A percentile compares a stretch with the other conserved stretches of the same genome.
phyloP scores from a whole-genome alignment of 352 stramenopile genomes.

The Chrysophaeum taylorii region DNA sequence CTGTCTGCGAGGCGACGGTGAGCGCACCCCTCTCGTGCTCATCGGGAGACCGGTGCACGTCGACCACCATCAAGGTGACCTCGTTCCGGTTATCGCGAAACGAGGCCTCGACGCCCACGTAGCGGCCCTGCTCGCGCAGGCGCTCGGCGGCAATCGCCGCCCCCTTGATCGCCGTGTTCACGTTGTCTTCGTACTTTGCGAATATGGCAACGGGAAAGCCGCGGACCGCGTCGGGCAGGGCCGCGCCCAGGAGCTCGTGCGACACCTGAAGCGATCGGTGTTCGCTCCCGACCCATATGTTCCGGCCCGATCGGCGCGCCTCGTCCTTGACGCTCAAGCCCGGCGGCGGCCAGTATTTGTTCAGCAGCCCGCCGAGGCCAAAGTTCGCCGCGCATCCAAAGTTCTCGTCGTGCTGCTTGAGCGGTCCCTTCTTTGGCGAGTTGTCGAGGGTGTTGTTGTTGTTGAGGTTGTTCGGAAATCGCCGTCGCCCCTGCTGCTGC shows the following conservation, averaged over 20 bases:
- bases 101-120: not conserved
- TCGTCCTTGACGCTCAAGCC: not conserved
- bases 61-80: not conserved
- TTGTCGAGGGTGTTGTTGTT: too few species aligned
- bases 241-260: not conserved
- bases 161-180: not conserved
- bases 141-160: not conserved
- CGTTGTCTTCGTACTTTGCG: not conserved
- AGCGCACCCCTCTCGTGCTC: not conserved
- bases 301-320: not conserved
- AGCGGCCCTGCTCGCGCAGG: not conserved
- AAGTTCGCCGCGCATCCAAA: not conserved
- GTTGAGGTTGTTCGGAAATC: too few species aligned
- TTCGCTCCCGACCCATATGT: not conserved
- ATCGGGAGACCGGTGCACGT: not conserved
- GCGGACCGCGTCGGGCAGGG: not conserved
- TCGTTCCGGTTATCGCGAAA: not conserved
- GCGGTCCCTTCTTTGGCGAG: not conserved
- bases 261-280: not conserved
- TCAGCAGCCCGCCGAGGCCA: not conserved
- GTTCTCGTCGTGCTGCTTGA: not conserved
- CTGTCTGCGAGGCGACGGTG: not conserved
- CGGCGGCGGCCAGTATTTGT: not conserved
- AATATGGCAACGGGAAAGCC: not conserved
- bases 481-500: too few species aligned